Conservation (phyloP, 2,329 filamentous ascomycete genomes). For the Arthrobotrys pseudoclavata region DNA sequence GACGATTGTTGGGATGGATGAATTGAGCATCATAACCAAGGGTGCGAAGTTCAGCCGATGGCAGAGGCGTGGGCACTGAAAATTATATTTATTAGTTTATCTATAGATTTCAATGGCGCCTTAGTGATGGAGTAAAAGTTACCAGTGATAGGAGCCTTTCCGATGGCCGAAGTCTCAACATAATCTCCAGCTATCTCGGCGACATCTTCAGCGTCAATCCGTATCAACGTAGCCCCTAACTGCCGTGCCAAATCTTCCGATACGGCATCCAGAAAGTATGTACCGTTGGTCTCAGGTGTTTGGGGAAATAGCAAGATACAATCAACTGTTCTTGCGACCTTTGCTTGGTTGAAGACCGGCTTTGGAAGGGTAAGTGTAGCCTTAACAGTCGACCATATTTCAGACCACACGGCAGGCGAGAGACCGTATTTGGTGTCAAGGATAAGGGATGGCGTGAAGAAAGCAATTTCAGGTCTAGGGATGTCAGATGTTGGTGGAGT, state of each 20-base stretch:
- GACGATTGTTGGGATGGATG: constrained; percentile 54
- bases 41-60: constrained; percentile 64
- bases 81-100: constrained; percentile 6
- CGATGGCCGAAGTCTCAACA: constrained; percentile 70
- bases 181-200: constrained; percentile 79
- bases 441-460: constrained; percentile 41
- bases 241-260: constrained; percentile 75
- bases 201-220: constrained; percentile 77
- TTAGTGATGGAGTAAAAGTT: background rate
- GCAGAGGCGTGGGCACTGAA: constrained; percentile 66
- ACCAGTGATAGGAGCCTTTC: constrained; percentile 58
- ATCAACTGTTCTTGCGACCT: constrained; percentile 70
- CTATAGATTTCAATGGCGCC: background rate
- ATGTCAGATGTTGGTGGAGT: background rate
- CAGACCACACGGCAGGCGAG: constrained; percentile 67
- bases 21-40: constrained; percentile 64
- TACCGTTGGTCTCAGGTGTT: constrained; percentile 68
- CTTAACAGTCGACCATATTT: constrained; percentile 70
- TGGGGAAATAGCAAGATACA: constrained; percentile 74
- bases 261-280: constrained; percentile 72
- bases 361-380: constrained; percentile 69
- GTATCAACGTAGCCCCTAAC: constrained; percentile 76
- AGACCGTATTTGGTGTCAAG: constrained; percentile 65
- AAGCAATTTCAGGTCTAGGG: constrained; percentile 44
- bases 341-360: constrained; percentile 66